Evolutionary conservation across 306 rosid genomes (phyloP).

Genomic region (Medicago ruthenica): DNA sequence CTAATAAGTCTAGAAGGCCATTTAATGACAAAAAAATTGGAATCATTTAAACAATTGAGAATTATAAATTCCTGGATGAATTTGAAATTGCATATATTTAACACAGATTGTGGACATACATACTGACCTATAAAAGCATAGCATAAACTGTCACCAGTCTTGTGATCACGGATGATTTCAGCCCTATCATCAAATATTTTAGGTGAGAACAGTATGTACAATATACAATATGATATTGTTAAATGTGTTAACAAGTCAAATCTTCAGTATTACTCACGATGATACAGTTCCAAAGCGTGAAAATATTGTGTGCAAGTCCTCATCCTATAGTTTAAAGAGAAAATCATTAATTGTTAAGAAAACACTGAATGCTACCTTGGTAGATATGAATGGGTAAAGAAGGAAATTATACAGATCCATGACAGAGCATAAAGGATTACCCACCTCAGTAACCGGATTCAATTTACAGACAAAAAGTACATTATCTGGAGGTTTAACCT

Average conservation of each 20-base stretch:
- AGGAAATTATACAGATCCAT: conserved; percentile 31
- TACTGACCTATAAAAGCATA: conserved; percentile 91
- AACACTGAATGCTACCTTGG: neutral
- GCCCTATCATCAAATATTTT: conserved; percentile 67
- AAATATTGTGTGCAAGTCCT: conserved; percentile 92
- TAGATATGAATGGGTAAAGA: neutral
- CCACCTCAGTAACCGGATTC: conserved; percentile 95
- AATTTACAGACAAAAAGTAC: conserved; percentile 94
- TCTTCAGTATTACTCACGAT: conserved; percentile 64
- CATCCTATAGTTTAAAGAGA: conserved; percentile 65
- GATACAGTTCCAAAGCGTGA: conserved; percentile 86
- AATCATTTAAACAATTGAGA: conserved; percentile 21
- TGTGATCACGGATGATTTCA: conserved; percentile 88
- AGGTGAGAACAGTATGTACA: conserved; percentile 40
- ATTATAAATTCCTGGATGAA: conserved; percentile 30
- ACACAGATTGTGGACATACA: conserved; percentile 15
- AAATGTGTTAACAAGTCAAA: conserved; percentile 34
- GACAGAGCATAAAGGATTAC: conserved; percentile 34
- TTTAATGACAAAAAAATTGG: neutral
- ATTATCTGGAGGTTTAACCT: conserved; percentile 89
- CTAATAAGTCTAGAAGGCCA: neutral
- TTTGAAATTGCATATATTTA: conserved; percentile 16
- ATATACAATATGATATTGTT: conserved; percentile 33
- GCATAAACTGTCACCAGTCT: conserved; percentile 95
- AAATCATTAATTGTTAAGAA: conserved; percentile 23